Conservation (phyloP, 495 filamentous ascomycete genomes). For the Choiromyces venosus region DNA sequence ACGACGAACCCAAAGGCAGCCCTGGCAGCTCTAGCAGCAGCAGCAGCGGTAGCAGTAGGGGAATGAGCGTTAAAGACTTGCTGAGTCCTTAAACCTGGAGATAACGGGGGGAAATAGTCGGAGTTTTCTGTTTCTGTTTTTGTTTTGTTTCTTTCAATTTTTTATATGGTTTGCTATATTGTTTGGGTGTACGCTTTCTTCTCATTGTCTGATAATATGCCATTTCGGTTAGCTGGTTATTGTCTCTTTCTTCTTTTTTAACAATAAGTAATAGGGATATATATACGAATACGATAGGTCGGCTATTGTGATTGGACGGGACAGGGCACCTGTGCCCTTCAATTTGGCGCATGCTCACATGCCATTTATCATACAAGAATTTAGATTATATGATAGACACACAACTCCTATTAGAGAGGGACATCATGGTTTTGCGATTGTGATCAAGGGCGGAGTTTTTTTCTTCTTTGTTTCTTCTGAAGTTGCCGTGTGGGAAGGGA, state of each 20-base stretch:
- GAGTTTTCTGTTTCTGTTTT: constrained; percentile 2
- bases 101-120: constrained; percentile 2
- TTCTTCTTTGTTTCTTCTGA: not conserved
- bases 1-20: not conserved
- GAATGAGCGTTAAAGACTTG: constrained; percentile 77
- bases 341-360: not conserved
- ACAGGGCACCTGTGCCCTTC: not conserved
- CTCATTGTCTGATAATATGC: not conserved
- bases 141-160: not conserved
- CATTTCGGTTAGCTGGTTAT: not conserved
- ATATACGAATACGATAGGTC: not conserved
- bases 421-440: not conserved
- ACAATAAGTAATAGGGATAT: not conserved
- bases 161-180: not conserved
- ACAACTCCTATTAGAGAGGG: not conserved
- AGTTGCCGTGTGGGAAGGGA: not conserved
- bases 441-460: too few species aligned
- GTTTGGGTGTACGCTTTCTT: constrained; percentile 1
- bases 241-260: not conserved
- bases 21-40: constrained; percentile 47
- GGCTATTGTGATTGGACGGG: not conserved
- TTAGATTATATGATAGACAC: constrained; percentile 1
- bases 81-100: constrained; percentile 55
- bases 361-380: not conserved
- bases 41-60: constrained; percentile 43